These are phyloP conservation scores for Chimonanthus praecox DNA, from an alignment of 164 flowering plant genomes.

Conservation along the genomic window DNA sequence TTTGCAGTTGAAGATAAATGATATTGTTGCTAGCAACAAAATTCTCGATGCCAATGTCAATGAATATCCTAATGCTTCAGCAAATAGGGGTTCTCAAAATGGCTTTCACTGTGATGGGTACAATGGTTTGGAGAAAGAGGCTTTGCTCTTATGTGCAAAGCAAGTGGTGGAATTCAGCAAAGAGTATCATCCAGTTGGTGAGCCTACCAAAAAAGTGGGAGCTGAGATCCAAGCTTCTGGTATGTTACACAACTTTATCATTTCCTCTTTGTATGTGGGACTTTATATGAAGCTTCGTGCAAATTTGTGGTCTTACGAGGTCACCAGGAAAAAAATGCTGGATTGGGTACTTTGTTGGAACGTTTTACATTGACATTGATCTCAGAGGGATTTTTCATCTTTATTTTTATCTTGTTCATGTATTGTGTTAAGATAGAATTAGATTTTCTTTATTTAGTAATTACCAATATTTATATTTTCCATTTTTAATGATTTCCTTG, in stretches of 20 bases:
- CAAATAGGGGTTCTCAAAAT: slow-evolving; percentile 1
- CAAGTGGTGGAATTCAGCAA: slow-evolving; percentile 47
- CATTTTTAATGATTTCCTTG: too few relatives aligned
- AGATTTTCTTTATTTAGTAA: too few relatives aligned
- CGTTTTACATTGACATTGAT: too few relatives aligned
- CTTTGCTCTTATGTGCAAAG: slow-evolving; percentile 48
- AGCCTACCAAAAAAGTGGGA: slow-evolving; percentile 55
- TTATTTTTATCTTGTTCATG: too few relatives aligned
- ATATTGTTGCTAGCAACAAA: slow-evolving; percentile 9
- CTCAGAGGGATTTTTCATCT: too few relatives aligned
- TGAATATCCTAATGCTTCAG: slow-evolving; percentile 8
- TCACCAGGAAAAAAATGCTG: too few relatives aligned
- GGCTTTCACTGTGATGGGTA: slow-evolving; percentile 1
- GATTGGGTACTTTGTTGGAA: too few relatives aligned
- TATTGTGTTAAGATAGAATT: too few relatives aligned
- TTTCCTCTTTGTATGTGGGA: too few relatives aligned
- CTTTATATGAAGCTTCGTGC: too few relatives aligned
- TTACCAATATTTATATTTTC: too few relatives aligned
- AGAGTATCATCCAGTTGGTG: slow-evolving; percentile 74
- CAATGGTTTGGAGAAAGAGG: slow-evolving; percentile 10
- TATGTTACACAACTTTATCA: slow-evolving; percentile 16
- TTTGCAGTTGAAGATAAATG: not conserved
- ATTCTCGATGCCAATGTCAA: slow-evolving; percentile 13
- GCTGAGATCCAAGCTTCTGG: slow-evolving; percentile 91
- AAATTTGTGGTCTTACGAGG: too few relatives aligned